Percentiles rank a stretch among this genome's conserved stretches.
Conservation (phyloP, 2,329 filamentous ascomycete genomes). For the Pestalotiopsis sp. region DNA sequence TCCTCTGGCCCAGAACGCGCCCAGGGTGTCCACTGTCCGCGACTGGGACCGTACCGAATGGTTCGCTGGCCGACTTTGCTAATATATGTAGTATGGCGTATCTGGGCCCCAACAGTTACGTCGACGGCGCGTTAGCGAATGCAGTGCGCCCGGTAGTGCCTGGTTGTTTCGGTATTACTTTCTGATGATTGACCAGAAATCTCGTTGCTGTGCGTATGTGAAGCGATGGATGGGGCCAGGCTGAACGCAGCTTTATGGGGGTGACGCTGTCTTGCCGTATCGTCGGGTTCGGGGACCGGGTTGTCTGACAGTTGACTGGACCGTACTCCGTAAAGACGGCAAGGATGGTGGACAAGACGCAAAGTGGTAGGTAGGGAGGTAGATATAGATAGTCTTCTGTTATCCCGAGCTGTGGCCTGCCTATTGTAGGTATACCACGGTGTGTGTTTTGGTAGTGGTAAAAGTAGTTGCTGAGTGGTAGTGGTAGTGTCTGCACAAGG, state of each 20-base stretch:
- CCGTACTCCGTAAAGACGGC: not conserved
- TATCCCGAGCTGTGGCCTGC: too few relatives aligned
- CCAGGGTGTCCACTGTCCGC: not conserved
- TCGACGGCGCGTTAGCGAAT: not conserved
- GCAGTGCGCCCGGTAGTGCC: not conserved
- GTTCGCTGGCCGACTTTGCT: not conserved
- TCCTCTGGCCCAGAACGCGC: not conserved
- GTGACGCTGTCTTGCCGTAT: not conserved
- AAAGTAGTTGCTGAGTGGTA: too few relatives aligned
- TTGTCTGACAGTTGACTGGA: not conserved
- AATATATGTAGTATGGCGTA: not conserved
- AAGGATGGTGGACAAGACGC: not conserved
- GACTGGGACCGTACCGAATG: not conserved
- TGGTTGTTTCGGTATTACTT: not conserved
- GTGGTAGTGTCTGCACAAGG: too few relatives aligned
- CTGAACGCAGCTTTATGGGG: not conserved
- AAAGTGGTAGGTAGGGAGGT: not conserved
- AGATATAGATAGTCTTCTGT: too few relatives aligned
- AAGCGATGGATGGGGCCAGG: not conserved
- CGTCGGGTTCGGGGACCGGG: not conserved
- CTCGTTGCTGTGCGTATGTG: not conserved
- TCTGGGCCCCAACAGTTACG: not conserved
- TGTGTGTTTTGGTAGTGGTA: too few relatives aligned
- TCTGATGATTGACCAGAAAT: not conserved
- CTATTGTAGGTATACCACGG: too few relatives aligned